Conservation (phyloP, 768 basidiomycete genomes). For the Tulasnella sp. region DNA sequence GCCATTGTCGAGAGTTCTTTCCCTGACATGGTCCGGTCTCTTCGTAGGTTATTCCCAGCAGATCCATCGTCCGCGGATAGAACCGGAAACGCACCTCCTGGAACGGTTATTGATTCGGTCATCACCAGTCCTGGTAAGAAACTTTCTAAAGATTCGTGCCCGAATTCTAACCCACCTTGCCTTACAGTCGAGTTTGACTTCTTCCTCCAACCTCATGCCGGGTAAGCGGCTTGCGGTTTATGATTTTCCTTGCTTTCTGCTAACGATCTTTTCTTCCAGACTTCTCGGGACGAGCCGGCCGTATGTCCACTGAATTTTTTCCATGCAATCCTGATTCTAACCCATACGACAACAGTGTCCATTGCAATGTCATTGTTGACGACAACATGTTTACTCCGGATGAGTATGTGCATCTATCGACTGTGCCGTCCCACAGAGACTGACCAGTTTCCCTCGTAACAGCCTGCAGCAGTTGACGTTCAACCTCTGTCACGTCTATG, state of each 20-base stretch:
- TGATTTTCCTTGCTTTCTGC: not conserved
- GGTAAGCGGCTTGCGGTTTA: conserved; percentile 31
- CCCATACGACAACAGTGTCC: not conserved
- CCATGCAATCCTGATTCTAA: not conserved
- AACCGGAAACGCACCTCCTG: conserved; percentile 70
- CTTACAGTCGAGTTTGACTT: conserved; percentile 68
- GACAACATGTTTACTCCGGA: conserved; percentile 22
- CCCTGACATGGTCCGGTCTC: not conserved
- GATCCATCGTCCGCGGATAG: conserved; percentile 49
- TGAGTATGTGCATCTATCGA: conserved; percentile 35
- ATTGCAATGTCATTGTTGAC: conserved; percentile 13
- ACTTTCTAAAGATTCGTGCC: no score
- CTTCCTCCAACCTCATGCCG: conserved; percentile 73
- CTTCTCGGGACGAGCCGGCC: conserved; percentile 14
- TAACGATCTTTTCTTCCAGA: not conserved
- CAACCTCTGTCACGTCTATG: conserved; percentile 25
- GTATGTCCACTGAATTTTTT: not conserved
- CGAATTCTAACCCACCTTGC: no score
- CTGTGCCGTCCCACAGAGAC: conserved; percentile 42
- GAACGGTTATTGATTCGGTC: conserved; percentile 66
- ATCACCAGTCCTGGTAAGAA: conserved; percentile 10
- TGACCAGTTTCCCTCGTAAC: not conserved
- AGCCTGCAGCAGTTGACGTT: conserved; percentile 22
- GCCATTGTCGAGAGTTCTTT: not conserved
- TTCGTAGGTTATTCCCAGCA: conserved; percentile 47